Conservation (phyloP, 495 filamentous ascomycete genomes). For the Copromyces sp. region DNA sequence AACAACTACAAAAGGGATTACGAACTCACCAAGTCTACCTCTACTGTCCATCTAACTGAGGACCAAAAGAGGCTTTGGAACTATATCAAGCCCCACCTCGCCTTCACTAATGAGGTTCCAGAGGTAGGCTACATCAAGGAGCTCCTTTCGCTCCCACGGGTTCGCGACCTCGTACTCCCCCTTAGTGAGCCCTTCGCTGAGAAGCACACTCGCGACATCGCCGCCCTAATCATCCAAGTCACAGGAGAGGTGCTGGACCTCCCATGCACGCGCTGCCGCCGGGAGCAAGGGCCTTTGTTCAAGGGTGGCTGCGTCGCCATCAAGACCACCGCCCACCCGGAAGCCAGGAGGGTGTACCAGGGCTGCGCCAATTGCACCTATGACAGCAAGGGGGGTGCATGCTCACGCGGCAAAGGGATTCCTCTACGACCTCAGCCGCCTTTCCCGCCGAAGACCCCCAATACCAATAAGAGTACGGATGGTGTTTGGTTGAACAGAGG, state of each 20-base stretch:
- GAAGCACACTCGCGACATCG: slow-evolving; percentile 10
- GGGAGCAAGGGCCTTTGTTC: slow-evolving; percentile 7
- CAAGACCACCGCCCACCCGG: not conserved
- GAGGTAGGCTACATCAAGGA: slow-evolving; percentile 3
- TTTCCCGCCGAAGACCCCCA: not conserved
- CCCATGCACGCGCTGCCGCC: slow-evolving; percentile 9
- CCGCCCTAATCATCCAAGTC: slow-evolving; percentile 20
- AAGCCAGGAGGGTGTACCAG: slow-evolving; percentile 6
- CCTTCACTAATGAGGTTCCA: not conserved
- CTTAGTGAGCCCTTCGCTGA: slow-evolving; percentile 7
- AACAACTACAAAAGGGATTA: not conserved
- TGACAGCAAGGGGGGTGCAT: slow-evolving; percentile 2
- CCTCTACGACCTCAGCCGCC: not conserved
- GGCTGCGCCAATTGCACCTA: slow-evolving; percentile 16
- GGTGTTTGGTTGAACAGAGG: not conserved
- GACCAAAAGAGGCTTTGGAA: slow-evolving; percentile 3
- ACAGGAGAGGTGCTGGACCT: slow-evolving; percentile 7
- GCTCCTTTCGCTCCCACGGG: slow-evolving; percentile 6
- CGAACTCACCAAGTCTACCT: not conserved
- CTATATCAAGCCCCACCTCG: slow-evolving; percentile 3
- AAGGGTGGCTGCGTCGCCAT: slow-evolving; percentile 6
- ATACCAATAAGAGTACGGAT: not conserved
- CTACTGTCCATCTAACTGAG: not conserved
- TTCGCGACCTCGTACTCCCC: slow-evolving; percentile 12
- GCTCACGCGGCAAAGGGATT: not conserved